Conservation (phyloP, 805 yeast genomes). For the Yarrowia sp. region DNA sequence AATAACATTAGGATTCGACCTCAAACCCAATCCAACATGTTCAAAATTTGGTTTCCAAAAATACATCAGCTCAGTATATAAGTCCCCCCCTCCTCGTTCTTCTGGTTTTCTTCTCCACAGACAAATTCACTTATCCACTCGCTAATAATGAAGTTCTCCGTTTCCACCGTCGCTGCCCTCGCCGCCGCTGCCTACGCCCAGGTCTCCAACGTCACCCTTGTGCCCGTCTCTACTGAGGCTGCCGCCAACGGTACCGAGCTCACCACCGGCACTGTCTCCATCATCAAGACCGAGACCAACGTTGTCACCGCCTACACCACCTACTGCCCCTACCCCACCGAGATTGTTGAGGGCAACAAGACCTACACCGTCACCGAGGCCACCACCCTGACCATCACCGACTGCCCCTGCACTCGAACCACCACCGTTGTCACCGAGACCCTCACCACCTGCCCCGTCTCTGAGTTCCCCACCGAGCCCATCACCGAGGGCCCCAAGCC, state of each 20-base stretch:
- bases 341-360: conserved; percentile 57
- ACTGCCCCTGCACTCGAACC: conserved; percentile 78
- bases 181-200: conserved; percentile 31
- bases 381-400: conserved; percentile 80
- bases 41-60: not conserved
- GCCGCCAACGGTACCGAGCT: conserved; percentile 43
- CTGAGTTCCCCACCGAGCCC: conserved; percentile 27
- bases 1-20: not conserved
- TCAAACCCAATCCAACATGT: not conserved
- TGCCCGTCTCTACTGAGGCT: conserved; percentile 38
- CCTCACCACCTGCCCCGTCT: conserved; percentile 35
- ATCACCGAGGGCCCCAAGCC: conserved; percentile 27
- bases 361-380: conserved; percentile 75
- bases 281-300: conserved; percentile 35
- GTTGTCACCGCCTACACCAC: conserved; percentile 74
- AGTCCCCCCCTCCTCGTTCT: not conserved
- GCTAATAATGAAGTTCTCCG: conserved; percentile 30
- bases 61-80: not conserved
- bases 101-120: not conserved
- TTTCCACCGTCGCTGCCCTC: conserved; percentile 29
- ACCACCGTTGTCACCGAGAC: conserved; percentile 34
- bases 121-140: conserved; percentile 22
- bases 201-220: conserved; percentile 23
- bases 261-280: conserved; percentile 43
- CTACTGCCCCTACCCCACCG: conserved; percentile 77